Evolutionary conservation across 225 moss, liverwort and hornwort genomes (phyloP).

Genomic region (Ulota crispa): DNA sequence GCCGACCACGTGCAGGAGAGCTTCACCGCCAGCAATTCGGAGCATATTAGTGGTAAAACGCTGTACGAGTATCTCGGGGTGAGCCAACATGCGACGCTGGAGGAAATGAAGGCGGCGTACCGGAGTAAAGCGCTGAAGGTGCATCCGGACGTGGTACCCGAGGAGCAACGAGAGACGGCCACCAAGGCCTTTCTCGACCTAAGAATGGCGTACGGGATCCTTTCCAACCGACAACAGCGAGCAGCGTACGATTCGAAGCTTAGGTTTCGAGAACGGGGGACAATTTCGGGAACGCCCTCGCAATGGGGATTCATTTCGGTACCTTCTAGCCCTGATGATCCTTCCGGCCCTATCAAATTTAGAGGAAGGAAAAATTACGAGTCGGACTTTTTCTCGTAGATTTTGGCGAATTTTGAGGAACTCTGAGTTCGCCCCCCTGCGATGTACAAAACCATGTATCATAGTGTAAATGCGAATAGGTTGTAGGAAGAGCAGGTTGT

Average conservation of each 20-base stretch:
- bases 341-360: slow-evolving; percentile 25
- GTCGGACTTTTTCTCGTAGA: slow-evolving; percentile 42
- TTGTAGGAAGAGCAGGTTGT: slow-evolving; percentile 14
- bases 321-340: slow-evolving; percentile 24
- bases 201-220: slow-evolving; percentile 59
- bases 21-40: neutral
- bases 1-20: slow-evolving; percentile 31
- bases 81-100: slow-evolving; percentile 54
- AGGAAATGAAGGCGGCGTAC: slow-evolving; percentile 81
- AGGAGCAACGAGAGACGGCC: slow-evolving; percentile 53
- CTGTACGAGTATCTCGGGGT: slow-evolving; percentile 74
- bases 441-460: slow-evolving; percentile 37
- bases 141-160: slow-evolving; percentile 81
- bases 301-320: slow-evolving; percentile 52
- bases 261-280: slow-evolving; percentile 14
- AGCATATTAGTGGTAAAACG: slow-evolving; percentile 9
- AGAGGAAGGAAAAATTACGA: slow-evolving; percentile 41
- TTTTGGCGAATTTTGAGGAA: slow-evolving; percentile 31
- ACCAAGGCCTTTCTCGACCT: slow-evolving; percentile 62
- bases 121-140: slow-evolving; percentile 58
- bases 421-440: slow-evolving; percentile 24
- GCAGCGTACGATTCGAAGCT: slow-evolving; percentile 59
- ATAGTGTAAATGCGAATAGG: slow-evolving; percentile 25
- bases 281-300: slow-evolving; percentile 20
- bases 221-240: slow-evolving; percentile 63